These are phyloP conservation scores for Podospora anserina DNA, from an alignment of 495 filamentous ascomycete genomes.

Conservation along the genomic window DNA sequence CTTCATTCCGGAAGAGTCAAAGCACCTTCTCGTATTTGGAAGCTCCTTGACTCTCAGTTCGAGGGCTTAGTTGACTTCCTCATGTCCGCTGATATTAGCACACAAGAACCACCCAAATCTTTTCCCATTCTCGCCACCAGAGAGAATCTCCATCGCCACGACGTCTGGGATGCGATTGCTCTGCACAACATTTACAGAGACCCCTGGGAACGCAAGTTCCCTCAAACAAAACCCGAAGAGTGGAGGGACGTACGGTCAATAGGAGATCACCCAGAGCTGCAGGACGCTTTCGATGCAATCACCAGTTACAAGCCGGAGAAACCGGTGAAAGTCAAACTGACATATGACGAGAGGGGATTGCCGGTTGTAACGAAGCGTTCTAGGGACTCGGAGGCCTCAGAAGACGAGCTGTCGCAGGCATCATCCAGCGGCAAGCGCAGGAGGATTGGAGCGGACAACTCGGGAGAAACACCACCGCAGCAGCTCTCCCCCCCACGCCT, in stretches of 20 bases:
- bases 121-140: conserved; percentile 8
- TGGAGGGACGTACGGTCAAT: conserved; percentile 2
- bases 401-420: background rate
- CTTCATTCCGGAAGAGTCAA: conserved; percentile 2
- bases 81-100: background rate
- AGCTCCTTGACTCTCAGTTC: conserved; percentile 7
- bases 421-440: background rate
- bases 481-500: no score
- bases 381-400: background rate
- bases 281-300: background rate
- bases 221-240: background rate
- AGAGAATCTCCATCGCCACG: conserved; percentile 5
- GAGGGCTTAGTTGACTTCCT: background rate
- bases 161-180: conserved; percentile 14
- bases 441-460: background rate
- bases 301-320: background rate
- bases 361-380: background rate
- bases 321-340: background rate
- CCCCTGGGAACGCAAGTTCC: conserved; percentile 14
- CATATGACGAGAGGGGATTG: background rate
- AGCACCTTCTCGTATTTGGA: conserved; percentile 12
- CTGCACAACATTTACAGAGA: conserved; percentile 13
- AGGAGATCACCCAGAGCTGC: conserved; percentile 8
- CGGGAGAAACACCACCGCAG: background rate
- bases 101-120: background rate